A percentile compares a stretch with the other conserved stretches of the same genome.
phyloP scores from a whole-genome alignment of 306 rosid species.

The Luffa aegyptiaca region DNA sequence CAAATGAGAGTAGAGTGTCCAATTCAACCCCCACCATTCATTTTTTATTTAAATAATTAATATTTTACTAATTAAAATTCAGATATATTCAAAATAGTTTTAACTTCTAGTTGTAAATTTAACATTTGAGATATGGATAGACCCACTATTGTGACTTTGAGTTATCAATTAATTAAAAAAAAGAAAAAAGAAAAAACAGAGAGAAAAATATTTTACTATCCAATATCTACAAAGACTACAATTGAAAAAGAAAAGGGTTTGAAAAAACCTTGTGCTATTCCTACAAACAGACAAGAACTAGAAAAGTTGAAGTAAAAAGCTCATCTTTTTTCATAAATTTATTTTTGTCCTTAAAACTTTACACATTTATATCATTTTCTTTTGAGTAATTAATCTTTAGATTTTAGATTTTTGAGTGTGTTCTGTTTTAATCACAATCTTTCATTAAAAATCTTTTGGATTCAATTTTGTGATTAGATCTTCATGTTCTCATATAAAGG shows the following conservation, averaged over 20 bases:
- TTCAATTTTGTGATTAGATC: neutral
- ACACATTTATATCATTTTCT: neutral
- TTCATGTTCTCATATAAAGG: neutral
- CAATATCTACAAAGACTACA: neutral
- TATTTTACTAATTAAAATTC: neutral
- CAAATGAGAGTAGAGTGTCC: neutral
- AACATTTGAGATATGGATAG: neutral
- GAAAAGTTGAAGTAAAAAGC: neutral
- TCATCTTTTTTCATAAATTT: neutral
- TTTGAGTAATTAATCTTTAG: neutral
- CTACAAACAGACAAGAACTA: neutral
- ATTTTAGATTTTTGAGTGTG: neutral
- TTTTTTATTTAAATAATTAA: neutral
- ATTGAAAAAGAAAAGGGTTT: neutral
- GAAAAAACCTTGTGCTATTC: slow-evolving; percentile 1
- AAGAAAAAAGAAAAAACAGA: neutral
- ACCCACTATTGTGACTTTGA: neutral
- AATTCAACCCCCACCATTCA: neutral
- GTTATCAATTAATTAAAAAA: neutral
- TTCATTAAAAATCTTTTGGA: neutral
- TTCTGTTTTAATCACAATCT: neutral
- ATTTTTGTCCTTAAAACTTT: neutral
- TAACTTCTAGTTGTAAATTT: neutral
- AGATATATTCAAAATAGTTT: neutral
- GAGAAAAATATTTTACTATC: neutral